Percentiles rank a stretch among this genome's conserved stretches.
Evolutionary conservation across 2,329 filamentous ascomycete species (phyloP).

Genomic region (Penicillium olsonii): DNA sequence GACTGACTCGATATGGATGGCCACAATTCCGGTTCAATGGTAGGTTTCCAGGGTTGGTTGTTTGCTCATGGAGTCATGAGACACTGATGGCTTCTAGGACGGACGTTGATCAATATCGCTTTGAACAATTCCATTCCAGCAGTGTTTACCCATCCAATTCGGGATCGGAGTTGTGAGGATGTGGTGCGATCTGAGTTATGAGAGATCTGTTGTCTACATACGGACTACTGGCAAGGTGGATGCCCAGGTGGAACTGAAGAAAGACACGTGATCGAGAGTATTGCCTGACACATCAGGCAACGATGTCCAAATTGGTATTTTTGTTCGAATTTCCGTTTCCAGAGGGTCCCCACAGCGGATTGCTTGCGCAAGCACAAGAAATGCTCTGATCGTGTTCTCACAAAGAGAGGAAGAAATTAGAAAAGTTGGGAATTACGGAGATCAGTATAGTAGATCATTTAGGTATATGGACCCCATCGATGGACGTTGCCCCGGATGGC

Average conservation of each 20-base stretch:
- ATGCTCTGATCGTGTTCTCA: background rate
- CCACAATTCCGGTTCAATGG: slow-evolving; percentile 2
- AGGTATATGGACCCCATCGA: too few relatives aligned
- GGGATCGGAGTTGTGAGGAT: background rate
- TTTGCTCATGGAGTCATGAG: too few relatives aligned
- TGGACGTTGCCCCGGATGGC: background rate
- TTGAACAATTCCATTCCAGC: background rate
- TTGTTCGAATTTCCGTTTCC: background rate
- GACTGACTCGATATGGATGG: slow-evolving; percentile 6
- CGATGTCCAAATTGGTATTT: background rate
- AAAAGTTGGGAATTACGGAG: too few relatives aligned
- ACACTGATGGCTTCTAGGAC: background rate
- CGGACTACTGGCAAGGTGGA: too few relatives aligned
- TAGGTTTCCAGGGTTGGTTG: background rate
- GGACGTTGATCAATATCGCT: slow-evolving; percentile 1
- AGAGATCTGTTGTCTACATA: too few relatives aligned
- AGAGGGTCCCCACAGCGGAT: background rate
- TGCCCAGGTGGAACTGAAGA: too few relatives aligned
- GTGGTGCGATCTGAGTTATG: background rate
- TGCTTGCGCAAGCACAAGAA: background rate
- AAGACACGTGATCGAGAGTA: background rate
- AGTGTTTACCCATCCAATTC: background rate
- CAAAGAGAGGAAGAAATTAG: background rate
- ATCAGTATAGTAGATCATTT: too few relatives aligned
- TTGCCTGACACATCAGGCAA: background rate